A percentile compares a stretch with the other conserved stretches of the same genome.
These are phyloP conservation scores for Mollisia scopiformis DNA, from an alignment of 2,329 filamentous ascomycete species.

Conservation along the genomic window DNA sequence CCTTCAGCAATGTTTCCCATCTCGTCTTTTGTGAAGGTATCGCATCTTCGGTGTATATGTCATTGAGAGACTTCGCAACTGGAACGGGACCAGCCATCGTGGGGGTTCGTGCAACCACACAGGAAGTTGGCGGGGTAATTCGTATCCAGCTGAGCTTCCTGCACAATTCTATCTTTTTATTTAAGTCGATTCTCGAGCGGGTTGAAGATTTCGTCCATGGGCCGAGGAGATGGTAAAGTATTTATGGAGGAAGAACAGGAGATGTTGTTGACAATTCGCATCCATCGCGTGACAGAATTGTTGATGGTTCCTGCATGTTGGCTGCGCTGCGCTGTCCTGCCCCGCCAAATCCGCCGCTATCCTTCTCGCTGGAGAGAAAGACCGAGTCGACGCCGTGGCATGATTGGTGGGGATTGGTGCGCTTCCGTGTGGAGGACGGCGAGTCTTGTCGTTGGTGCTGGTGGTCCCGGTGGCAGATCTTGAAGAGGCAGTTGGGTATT, in stretches of 20 bases:
- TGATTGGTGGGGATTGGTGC: slow-evolving; percentile 14
- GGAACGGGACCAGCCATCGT: slow-evolving; percentile 68
- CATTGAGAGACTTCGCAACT: slow-evolving; percentile 71
- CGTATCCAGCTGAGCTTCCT: neutral
- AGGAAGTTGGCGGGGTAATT: slow-evolving; percentile 17
- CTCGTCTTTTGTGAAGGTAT: slow-evolving; percentile 68
- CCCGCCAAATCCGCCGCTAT: slow-evolving; percentile 15
- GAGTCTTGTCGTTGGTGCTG: neutral
- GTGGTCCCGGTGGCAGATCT: neutral
- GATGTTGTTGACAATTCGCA: neutral
- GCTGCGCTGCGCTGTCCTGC: neutral
- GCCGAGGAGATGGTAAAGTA: neutral
- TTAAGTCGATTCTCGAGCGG: neutral
- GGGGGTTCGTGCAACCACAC: slow-evolving; percentile 1
- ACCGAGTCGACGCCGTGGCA: neutral
- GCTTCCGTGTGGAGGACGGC: slow-evolving; percentile 6
- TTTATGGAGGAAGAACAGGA: neutral
- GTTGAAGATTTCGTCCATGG: neutral
- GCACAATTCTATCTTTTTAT: neutral
- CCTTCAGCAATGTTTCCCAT: slow-evolving; percentile 74
- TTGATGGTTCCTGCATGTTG: slow-evolving; percentile 1
- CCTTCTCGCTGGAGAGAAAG: slow-evolving; percentile 4
- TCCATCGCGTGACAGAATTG: slow-evolving; percentile 6
- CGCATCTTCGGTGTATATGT: slow-evolving; percentile 82
- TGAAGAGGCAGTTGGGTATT: neutral